phyloP scores from a whole-genome alignment of 1,284 basidiomycete genomes.

The Xerocomus nothofagi region DNA sequence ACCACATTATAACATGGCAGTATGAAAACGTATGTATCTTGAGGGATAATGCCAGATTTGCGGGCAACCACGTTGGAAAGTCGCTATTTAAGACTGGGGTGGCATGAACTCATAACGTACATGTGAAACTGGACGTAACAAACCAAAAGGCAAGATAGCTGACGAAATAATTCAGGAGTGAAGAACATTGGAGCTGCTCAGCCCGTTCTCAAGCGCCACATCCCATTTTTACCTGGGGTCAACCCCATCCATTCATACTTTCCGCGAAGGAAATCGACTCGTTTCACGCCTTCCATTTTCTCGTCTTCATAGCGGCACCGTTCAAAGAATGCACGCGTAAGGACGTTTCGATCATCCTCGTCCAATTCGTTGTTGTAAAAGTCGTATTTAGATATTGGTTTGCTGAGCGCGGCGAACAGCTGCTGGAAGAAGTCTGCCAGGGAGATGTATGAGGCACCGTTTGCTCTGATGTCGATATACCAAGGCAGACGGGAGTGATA shows the following conservation, averaged over 20 bases:
- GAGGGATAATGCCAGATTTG: background rate
- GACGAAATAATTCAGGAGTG: background rate
- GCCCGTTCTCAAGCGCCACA: constrained; percentile 33
- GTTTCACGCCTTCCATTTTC: constrained; percentile 28
- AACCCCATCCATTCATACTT: constrained; percentile 30
- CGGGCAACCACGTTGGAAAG: background rate
- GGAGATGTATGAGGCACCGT: constrained; percentile 50
- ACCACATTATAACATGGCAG: background rate
- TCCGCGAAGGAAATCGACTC: constrained; percentile 33
- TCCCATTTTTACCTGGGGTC: constrained; percentile 33
- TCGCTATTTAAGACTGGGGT: background rate
- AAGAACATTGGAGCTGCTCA: background rate
- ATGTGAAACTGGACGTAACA: background rate
- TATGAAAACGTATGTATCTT: background rate
- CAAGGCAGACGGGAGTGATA: constrained; percentile 54
- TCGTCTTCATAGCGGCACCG: constrained; percentile 32
- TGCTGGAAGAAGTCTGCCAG: constrained; percentile 50
- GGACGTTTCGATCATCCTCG: constrained; percentile 35
- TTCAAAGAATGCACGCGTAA: constrained; percentile 38
- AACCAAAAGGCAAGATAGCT: background rate
- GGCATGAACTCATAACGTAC: background rate
- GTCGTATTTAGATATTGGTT: constrained; percentile 36
- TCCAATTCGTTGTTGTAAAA: constrained; percentile 42
- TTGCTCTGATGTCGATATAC: constrained; percentile 53
- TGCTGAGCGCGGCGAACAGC: constrained; percentile 34